Conservation (phyloP, 2,329 filamentous ascomycete species). For the Helicocarpus griseus region DNA sequence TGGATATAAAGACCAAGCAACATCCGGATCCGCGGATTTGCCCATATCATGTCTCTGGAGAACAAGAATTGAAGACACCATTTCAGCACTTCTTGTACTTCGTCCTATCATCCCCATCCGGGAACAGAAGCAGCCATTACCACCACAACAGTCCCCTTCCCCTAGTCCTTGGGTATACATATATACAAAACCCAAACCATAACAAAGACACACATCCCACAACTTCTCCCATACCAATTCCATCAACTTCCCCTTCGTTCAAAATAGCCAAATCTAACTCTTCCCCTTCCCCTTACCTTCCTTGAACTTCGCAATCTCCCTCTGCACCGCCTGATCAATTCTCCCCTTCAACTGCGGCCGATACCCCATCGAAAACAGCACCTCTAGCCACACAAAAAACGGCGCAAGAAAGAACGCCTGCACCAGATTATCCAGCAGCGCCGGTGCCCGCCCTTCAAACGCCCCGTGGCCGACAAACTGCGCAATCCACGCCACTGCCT, state of each 20-base stretch:
- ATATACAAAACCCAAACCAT: not conserved
- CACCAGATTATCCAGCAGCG: conserved; percentile 79
- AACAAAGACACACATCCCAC: not conserved
- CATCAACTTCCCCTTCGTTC: conserved; percentile 9
- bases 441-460: conserved; percentile 81
- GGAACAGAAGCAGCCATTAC: not conserved
- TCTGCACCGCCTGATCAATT: conserved; percentile 63
- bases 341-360: conserved; percentile 75
- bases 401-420: conserved; percentile 90
- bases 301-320: conserved; percentile 68
- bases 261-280: not conserved
- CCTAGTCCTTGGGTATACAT: not conserved
- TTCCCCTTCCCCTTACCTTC: conserved; percentile 32
- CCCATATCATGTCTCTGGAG: not conserved
- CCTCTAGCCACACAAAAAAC: conserved; percentile 94
- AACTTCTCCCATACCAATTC: not conserved
- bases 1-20: not conserved
- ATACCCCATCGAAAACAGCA: conserved; percentile 85
- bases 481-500: conserved; percentile 69
- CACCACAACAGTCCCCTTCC: not conserved
- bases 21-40: not conserved
- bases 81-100: not conserved
- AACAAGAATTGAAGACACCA: not conserved
- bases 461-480: conserved; percentile 88
- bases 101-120: not conserved